These are phyloP conservation scores for Apiospora sp. DNA, from an alignment of 2,329 filamentous ascomycete species.

Conservation along the genomic window DNA sequence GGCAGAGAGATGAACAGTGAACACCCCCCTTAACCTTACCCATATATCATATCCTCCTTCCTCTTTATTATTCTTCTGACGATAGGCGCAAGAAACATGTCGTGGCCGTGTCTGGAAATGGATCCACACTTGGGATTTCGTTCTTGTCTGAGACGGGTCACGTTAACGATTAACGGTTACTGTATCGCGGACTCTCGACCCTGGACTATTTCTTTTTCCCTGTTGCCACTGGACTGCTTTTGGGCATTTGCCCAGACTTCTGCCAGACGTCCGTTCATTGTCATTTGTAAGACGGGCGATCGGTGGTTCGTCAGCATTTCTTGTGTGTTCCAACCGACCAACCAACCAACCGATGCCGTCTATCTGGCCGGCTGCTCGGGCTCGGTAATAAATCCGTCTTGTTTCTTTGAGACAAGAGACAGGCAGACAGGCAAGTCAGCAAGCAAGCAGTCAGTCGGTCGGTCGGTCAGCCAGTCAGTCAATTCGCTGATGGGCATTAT, in stretches of 20 bases:
- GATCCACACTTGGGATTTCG: not conserved
- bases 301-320: conserved; percentile 1
- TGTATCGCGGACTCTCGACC: conserved; percentile 6
- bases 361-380: conserved; percentile 1
- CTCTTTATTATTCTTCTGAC: conserved; percentile 20
- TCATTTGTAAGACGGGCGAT: conserved; percentile 20
- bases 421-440: not conserved
- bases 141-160: conserved; percentile 12
- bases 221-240: conserved; percentile 4
- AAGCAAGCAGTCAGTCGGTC: not conserved
- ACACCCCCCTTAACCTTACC: conserved; percentile 12
- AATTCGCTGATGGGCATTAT: not conserved
- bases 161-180: conserved; percentile 21
- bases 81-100: conserved; percentile 19
- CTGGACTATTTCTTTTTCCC: conserved; percentile 13
- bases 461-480: not conserved
- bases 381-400: conserved; percentile 1
- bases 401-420: not conserved
- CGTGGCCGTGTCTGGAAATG: conserved; percentile 12
- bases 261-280: not conserved
- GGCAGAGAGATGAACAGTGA: not conserved
- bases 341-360: not conserved
- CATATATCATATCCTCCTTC: conserved; percentile 18
- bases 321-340: not conserved
- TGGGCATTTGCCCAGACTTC: not conserved